Evolutionary conservation across 768 basidiomycete species (phyloP).

Genomic region (Mrakia gelida): DNA sequence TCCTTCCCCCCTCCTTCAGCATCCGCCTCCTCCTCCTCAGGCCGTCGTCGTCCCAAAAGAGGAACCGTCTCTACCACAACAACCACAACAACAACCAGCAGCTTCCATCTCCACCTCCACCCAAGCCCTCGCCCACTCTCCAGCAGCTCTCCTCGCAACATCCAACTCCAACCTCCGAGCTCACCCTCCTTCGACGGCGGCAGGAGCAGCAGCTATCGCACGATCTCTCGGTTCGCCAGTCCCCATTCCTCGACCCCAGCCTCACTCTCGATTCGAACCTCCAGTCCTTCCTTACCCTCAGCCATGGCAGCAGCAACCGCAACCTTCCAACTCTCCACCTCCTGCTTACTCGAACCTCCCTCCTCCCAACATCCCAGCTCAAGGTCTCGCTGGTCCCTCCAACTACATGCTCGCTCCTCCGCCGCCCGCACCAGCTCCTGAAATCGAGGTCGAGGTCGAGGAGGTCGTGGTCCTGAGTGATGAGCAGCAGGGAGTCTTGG

Average conservation of each 20-base stretch:
- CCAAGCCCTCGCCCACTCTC: background rate
- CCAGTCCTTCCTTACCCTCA: background rate
- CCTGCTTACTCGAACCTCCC: background rate
- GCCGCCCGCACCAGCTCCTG: background rate
- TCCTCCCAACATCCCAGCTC: background rate
- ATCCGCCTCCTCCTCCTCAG: background rate
- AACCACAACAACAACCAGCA: background rate
- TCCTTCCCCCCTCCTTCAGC: background rate
- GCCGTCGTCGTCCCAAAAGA: background rate
- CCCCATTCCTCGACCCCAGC: no score
- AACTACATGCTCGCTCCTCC: background rate
- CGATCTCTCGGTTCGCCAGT: background rate
- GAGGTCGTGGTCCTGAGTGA: slow-evolving; percentile 5
- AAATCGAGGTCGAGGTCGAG: background rate
- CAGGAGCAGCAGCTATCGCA: background rate
- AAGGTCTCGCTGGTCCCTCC: background rate
- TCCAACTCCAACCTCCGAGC: background rate
- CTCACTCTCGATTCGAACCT: no score
- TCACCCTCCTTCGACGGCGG: background rate
- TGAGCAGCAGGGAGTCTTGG: background rate
- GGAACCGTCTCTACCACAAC: background rate
- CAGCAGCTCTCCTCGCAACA: background rate
- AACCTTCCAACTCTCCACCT: background rate
- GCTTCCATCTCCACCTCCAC: background rate
- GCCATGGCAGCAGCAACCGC: background rate